phyloP scores from a whole-genome alignment of 2,329 filamentous ascomycete genomes.

The Colletotrichum somersetense region DNA sequence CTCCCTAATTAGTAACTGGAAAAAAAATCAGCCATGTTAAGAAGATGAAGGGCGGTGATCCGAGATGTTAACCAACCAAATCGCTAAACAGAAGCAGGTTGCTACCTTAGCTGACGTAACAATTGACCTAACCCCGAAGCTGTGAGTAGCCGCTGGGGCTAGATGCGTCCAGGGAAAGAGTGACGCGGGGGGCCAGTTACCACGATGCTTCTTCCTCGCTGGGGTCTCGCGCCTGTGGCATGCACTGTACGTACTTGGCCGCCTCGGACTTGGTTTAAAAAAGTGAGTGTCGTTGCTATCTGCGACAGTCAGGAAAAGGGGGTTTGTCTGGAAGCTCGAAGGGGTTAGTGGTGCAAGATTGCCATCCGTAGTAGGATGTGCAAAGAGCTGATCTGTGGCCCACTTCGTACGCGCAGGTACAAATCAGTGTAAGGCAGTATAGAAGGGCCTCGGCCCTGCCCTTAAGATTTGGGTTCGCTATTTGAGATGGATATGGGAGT shows the following conservation, averaged over 20 bases:
- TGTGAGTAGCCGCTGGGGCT: slow-evolving; percentile 32
- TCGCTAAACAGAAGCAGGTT: slow-evolving; percentile 20
- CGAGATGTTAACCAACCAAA: slow-evolving; percentile 30
- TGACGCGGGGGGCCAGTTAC: slow-evolving; percentile 13
- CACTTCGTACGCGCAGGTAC: slow-evolving; percentile 19
- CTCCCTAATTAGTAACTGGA: not conserved
- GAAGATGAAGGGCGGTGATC: slow-evolving; percentile 20
- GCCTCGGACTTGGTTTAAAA: not conserved
- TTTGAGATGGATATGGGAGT: slow-evolving; percentile 5
- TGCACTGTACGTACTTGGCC: not conserved
- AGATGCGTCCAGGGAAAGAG: slow-evolving; percentile 14
- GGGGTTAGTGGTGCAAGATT: slow-evolving; percentile 1
- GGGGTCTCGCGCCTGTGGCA: not conserved
- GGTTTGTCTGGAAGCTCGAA: slow-evolving; percentile 31
- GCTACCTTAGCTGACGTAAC: slow-evolving; percentile 31
- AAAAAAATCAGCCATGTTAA: slow-evolving; percentile 16
- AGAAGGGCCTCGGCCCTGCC: slow-evolving; percentile 19
- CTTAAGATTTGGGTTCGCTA: slow-evolving; percentile 2
- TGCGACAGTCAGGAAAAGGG: slow-evolving; percentile 1
- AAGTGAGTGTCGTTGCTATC: slow-evolving; percentile 1
- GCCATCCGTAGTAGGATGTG: slow-evolving; percentile 19
- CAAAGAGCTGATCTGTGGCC: slow-evolving; percentile 28
- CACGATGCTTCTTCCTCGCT: slow-evolving; percentile 15
- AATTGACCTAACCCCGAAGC: slow-evolving; percentile 4
- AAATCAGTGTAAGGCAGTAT: not conserved